Evolutionary conservation across 441 rosid genomes (phyloP).

Genomic region (Hura crepitans): DNA sequence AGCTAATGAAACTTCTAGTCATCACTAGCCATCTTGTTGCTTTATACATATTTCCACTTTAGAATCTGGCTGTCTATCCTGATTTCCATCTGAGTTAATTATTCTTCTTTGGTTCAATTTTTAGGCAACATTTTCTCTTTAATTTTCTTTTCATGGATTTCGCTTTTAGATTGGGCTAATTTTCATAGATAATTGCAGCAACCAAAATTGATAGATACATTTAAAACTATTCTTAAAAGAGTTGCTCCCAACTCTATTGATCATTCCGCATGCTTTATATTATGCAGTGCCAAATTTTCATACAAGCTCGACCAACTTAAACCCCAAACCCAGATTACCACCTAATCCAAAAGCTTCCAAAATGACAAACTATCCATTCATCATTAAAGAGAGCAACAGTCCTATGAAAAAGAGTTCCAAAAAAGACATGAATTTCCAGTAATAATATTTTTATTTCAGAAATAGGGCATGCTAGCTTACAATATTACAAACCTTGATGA

Average conservation of each 20-base stretch:
- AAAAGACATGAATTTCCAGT: neutral
- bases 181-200: too few species aligned
- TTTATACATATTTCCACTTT: too few species aligned
- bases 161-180: too few species aligned
- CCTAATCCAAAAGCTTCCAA: neutral
- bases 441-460: neutral
- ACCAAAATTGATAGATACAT: neutral
- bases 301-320: neutral
- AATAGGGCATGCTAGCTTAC: neutral
- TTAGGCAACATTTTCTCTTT: too few species aligned
- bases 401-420: too few species aligned
- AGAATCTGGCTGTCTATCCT: too few species aligned
- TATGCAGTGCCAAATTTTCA: neutral
- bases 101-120: too few species aligned
- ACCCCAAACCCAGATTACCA: neutral
- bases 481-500: slow-evolving; percentile 59
- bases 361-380: neutral
- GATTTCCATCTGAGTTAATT: too few species aligned
- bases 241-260: neutral
- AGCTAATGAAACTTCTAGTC: too few species aligned
- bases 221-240: neutral
- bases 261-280: neutral
- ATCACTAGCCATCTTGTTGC: too few species aligned
- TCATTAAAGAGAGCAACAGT: neutral
- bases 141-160: too few species aligned